Evolutionary conservation across 2,329 filamentous ascomycete genomes (phyloP), one percentile per base, ranked within the genome.

Genomic region (Chrysosporium keratinophilum): DNA sequence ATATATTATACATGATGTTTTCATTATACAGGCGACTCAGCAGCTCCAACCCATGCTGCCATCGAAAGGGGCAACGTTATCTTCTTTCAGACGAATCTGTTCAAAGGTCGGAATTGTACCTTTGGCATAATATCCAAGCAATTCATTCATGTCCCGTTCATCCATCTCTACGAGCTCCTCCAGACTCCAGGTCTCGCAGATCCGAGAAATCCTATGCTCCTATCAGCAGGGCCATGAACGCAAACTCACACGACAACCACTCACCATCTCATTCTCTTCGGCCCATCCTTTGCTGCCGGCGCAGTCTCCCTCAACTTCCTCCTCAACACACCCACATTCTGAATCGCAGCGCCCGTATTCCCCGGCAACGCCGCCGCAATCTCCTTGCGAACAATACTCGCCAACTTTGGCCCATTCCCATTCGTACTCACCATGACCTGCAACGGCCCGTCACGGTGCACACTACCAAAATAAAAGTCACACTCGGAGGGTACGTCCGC

Each of bases 351-450:
- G 7, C 93, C 93, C 31, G 87, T 85, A 60, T 93, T 88, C 15
- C 74, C 72, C 1, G 93, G 93, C 54, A 98, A 72, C 47, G 76
- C 77, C 17, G 75, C 78, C 15, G 88, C 90, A 59, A 98, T 95
- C 65, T 86, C 82, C 65, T 85, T 80, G 52, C 91, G 77, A 49
- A 98, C 86, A 46, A 90, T 83, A 61, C 88, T 91, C 9, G 93
- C 93, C 59, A 98, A 74, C 66, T 91, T 84, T 0, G 93, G 93
- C 0, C 93, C 93, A 67, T 95, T 96, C 50, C 93, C 93, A 68
- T 97, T 98, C 35, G 93, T 98, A 73, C 87, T 94, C 62, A 98
- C 91, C 93, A 98, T 98, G 64, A 98, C 85, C 74, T 98, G 93
- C 57, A 98, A 72, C 5, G 93, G 93, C 0, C 93, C 93, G 68